phyloP scores from a whole-genome alignment of 2,329 filamentous ascomycete species.

The Exophiala oligosperma region DNA sequence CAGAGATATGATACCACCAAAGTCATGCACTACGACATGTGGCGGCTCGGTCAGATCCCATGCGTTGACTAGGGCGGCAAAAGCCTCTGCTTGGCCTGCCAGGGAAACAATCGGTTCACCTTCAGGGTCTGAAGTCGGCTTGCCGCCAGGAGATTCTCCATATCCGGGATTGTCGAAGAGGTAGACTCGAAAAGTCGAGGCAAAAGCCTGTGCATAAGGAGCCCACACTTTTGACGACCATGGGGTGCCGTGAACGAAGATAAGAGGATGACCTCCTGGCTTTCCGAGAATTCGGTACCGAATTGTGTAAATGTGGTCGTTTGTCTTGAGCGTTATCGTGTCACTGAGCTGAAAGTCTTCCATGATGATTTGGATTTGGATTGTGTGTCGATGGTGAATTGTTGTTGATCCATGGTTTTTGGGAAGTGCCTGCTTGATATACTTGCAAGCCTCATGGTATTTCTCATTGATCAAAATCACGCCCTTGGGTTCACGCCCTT shows the following conservation, averaged over 20 bases:
- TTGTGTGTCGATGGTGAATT: background rate
- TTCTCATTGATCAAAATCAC: too few species aligned
- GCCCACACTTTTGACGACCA: constrained; percentile 47
- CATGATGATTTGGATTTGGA: background rate
- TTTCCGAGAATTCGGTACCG: constrained; percentile 38
- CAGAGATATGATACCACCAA: constrained; percentile 44
- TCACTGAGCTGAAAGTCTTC: background rate
- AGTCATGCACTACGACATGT: constrained; percentile 47
- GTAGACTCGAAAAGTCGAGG: constrained; percentile 40
- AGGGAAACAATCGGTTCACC: constrained; percentile 37
- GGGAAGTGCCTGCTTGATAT: background rate
- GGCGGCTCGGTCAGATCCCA: constrained; percentile 33
- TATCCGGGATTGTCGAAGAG: constrained; percentile 50
- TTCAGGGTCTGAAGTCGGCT: constrained; percentile 15
- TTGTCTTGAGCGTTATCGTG: constrained; percentile 34
- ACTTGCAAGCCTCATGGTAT: background rate
- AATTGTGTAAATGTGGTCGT: constrained; percentile 32
- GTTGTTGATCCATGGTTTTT: background rate
- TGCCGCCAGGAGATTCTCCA: constrained; percentile 38
- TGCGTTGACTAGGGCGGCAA: constrained; percentile 39
- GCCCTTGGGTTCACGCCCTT: too few species aligned
- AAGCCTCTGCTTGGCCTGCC: constrained; percentile 39
- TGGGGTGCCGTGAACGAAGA: constrained; percentile 50
- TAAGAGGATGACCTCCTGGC: constrained; percentile 32
- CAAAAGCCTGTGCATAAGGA: constrained; percentile 38